These are phyloP conservation scores for Hibiscus syriacus DNA, from an alignment of 345 rosid genomes.

Conservation along the genomic window DNA sequence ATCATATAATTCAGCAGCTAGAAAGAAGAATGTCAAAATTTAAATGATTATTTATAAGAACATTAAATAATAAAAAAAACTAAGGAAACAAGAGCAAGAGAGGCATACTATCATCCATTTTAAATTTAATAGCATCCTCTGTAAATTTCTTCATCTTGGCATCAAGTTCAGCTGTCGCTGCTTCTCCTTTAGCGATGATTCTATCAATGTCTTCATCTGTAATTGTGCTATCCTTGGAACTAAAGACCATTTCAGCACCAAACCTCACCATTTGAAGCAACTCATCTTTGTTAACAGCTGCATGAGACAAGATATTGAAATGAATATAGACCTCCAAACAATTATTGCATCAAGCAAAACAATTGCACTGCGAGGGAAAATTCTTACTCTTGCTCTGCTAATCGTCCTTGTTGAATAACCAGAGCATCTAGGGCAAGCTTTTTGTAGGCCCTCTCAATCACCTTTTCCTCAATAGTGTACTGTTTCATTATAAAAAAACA, in stretches of 20 bases:
- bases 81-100: background rate
- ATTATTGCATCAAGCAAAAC: background rate
- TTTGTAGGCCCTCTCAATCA: slow-evolving; percentile 93
- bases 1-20: slow-evolving; percentile 93
- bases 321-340: background rate
- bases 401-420: slow-evolving; percentile 93
- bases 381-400: slow-evolving; percentile 95
- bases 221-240: slow-evolving; percentile 95
- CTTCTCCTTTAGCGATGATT: slow-evolving; percentile 97
- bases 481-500: slow-evolving; percentile 31
- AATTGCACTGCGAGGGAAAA: slow-evolving; percentile 6
- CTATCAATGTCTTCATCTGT: slow-evolving; percentile 97
- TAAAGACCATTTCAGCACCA: slow-evolving; percentile 99
- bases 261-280: slow-evolving; percentile 99
- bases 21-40: slow-evolving; percentile 8
- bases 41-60: background rate
- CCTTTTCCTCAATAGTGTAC: slow-evolving; percentile 98
- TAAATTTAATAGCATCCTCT: slow-evolving; percentile 94
- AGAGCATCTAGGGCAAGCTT: slow-evolving; percentile 98
- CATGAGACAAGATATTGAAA: slow-evolving; percentile 8
- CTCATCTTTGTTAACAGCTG: slow-evolving; percentile 99
- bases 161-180: slow-evolving; percentile 95
- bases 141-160: slow-evolving; percentile 98
- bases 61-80: background rate
- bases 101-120: slow-evolving; percentile 89